A percentile compares a stretch with the other conserved stretches of the same genome.
phyloP scores from a whole-genome alignment of 306 rosid genomes.

The Carpinus fangiana region DNA sequence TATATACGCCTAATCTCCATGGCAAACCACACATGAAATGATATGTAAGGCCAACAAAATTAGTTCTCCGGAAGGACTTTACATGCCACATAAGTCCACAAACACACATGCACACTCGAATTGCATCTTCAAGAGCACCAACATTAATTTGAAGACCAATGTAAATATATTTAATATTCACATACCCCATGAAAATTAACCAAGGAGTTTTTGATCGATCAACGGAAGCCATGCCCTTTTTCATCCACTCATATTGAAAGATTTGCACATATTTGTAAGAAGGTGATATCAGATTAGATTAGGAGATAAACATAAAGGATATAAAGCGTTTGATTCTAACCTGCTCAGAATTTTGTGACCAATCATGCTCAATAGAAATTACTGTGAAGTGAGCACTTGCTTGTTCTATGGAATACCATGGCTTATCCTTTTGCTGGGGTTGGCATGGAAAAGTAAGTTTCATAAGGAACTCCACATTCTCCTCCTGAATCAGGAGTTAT shows the following conservation, averaged over 20 bases:
- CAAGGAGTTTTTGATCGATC: conserved; percentile 24
- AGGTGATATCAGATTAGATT: conserved; percentile 13
- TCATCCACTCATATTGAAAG: conserved; percentile 75
- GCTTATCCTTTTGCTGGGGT: conserved; percentile 67
- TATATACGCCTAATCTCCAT: no score
- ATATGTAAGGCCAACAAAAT: no score
- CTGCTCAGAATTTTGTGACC: conserved; percentile 67
- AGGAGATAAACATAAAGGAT: not conserved
- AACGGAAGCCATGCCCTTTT: conserved; percentile 74
- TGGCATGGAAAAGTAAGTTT: conserved; percentile 88
- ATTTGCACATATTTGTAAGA: conserved; percentile 12
- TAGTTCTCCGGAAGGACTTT: no score
- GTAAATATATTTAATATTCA: no score
- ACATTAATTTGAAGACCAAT: no score
- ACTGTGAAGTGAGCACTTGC: conserved; percentile 74
- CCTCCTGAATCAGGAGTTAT: conserved; percentile 80
- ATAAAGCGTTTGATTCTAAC: conserved; percentile 32
- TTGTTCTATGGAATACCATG: conserved; percentile 92
- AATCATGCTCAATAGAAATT: conserved; percentile 85
- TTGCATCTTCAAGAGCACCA: no score
- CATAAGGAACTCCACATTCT: conserved; percentile 95
- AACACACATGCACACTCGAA: no score
- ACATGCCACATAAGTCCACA: no score
- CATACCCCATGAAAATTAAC: conserved; percentile 46
- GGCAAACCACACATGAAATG: no score